Evolutionary conservation across 2,329 filamentous ascomycete genomes (phyloP).

Genomic region (Didymella lethalis): DNA sequence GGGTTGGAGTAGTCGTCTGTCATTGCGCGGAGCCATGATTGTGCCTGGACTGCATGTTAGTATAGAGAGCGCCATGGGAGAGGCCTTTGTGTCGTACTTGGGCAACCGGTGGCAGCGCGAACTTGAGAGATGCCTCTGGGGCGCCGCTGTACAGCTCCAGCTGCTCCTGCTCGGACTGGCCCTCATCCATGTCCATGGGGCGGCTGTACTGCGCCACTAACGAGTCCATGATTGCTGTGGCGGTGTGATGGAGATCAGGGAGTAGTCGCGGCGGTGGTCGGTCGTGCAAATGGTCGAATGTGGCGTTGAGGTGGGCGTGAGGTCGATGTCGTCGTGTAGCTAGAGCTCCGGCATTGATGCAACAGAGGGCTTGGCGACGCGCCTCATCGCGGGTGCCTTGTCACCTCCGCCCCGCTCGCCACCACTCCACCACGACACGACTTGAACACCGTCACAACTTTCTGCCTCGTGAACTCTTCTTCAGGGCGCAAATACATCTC

Average conservation of each 20-base stretch:
- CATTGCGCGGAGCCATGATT: slow-evolving; percentile 93
- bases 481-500: too few species aligned
- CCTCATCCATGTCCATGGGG: slow-evolving; percentile 76
- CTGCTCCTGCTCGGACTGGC: slow-evolving; percentile 75
- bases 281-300: slow-evolving; percentile 3
- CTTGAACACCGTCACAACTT: too few species aligned
- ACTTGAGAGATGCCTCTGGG: slow-evolving; percentile 86
- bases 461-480: too few species aligned
- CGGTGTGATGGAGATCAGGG: slow-evolving; percentile 18
- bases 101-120: slow-evolving; percentile 91
- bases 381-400: slow-evolving; percentile 36
- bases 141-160: slow-evolving; percentile 72
- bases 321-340: slow-evolving; percentile 30
- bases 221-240: slow-evolving; percentile 74
- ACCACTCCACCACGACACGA: background rate
- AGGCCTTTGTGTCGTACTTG: slow-evolving; percentile 66
- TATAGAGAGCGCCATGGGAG: background rate
- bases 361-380: slow-evolving; percentile 31
- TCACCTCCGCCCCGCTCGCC: slow-evolving; percentile 1
- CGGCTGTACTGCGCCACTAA: slow-evolving; percentile 92
- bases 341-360: slow-evolving; percentile 33
- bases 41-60: slow-evolving; percentile 67
- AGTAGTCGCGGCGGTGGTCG: background rate
- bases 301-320: slow-evolving; percentile 23
- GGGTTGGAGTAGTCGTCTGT: slow-evolving; percentile 98